phyloP scores from a whole-genome alignment of 306 rosid genomes.

The Lagenaria siceraria region DNA sequence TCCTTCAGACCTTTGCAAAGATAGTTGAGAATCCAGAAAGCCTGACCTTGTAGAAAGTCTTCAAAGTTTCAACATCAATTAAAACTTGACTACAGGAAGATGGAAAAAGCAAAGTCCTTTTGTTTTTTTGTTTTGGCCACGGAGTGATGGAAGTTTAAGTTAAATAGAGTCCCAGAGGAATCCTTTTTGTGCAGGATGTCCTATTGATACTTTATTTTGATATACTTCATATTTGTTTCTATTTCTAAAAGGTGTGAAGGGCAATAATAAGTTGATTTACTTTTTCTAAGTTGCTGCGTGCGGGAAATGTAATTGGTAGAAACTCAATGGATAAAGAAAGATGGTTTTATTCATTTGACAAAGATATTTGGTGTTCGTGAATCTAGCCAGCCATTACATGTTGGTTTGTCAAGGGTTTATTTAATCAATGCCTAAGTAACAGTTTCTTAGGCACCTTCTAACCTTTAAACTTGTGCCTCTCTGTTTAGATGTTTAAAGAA shows the following conservation, averaged over 20 bases:
- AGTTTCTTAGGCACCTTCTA: background rate
- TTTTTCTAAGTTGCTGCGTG: background rate
- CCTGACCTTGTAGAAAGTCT: constrained; percentile 49
- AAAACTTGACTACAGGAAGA: constrained; percentile 1
- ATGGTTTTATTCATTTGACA: background rate
- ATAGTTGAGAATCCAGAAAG: constrained; percentile 70
- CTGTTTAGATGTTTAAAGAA: background rate
- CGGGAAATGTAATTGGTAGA: background rate
- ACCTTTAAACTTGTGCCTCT: background rate
- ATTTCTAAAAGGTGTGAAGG: background rate
- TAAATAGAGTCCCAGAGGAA: constrained; percentile 7
- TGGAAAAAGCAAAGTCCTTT: background rate
- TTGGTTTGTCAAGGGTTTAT: background rate
- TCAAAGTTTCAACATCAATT: constrained; percentile 6
- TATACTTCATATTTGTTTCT: background rate
- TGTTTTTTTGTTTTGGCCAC: constrained; percentile 1
- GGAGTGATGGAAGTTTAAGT: constrained; percentile 3
- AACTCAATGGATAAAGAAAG: background rate
- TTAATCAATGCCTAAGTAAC: background rate
- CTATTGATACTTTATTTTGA: background rate
- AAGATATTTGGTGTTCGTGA: background rate
- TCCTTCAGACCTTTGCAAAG: constrained; percentile 72
- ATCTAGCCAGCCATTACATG: background rate
- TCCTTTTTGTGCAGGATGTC: constrained; percentile 15
- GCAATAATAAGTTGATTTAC: background rate